phyloP scores from a whole-genome alignment of 176 grass and related monocot species.

The Musa beccarii region DNA sequence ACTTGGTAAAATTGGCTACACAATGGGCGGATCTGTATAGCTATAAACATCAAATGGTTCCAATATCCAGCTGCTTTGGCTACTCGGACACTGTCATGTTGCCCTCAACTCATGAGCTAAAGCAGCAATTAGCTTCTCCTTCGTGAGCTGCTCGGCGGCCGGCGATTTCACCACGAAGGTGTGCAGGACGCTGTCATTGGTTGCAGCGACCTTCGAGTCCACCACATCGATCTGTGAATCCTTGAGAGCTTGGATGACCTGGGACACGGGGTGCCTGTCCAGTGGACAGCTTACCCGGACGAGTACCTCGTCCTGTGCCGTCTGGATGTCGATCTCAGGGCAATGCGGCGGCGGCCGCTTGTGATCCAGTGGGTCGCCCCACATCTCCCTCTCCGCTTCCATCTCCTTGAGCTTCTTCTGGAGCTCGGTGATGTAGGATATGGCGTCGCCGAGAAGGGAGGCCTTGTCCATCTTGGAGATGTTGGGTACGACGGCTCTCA shows the following conservation, averaged over 20 bases:
- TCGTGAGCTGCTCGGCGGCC: neutral
- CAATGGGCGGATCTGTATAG: neutral
- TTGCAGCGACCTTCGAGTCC: conserved; percentile 13
- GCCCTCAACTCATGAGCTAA: neutral
- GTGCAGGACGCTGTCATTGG: conserved; percentile 7
- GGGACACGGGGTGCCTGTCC: conserved; percentile 9
- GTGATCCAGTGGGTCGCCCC: neutral
- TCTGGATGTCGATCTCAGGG: conserved; percentile 13
- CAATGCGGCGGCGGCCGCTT: neutral
- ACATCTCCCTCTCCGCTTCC: conserved; percentile 17
- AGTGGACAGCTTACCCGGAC: conserved; percentile 9
- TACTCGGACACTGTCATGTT: neutral
- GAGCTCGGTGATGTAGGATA: conserved; percentile 17
- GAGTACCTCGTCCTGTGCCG: conserved; percentile 6
- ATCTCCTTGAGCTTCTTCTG: conserved; percentile 20
- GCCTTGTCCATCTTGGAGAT: conserved; percentile 26
- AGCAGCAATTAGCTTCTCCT: conserved; percentile 14
- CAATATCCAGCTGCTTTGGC: neutral
- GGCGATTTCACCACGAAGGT: conserved; percentile 18
- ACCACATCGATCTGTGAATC: conserved; percentile 12
- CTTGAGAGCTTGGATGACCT: conserved; percentile 12
- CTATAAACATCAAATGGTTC: neutral
- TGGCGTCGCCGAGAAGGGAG: conserved; percentile 21
- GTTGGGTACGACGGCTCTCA: conserved; percentile 22
- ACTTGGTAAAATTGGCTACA: too few relatives aligned